Base-by-base conservation (phyloP, 2,329 filamentous ascomycete genomes). In the Waltergamsia citrina region DNA sequence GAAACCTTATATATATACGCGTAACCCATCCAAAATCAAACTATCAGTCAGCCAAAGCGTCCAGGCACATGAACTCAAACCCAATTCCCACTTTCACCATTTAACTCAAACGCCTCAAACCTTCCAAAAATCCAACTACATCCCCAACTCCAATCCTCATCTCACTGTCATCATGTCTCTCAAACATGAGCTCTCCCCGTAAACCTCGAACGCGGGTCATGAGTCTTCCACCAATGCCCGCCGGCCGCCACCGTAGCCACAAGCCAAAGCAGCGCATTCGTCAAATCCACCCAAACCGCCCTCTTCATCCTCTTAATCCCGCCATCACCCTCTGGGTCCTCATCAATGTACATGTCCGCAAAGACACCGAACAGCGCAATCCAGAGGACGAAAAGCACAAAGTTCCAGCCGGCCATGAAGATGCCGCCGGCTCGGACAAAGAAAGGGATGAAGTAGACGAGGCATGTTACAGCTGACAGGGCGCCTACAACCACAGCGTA, bases 291-390 rank as follows among this genome's bases (percentile, higher is more conserved):
- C 83, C 85, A 94, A 12, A 92, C 84, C 5, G 85, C 84, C 50
- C 80, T 78, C 62, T 87, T 86, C 86, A 94, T 94, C 37, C 84
- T 71, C 43, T 66, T 61, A 37, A 90, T 69, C 32, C 70, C 77
- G 26, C 48, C 46, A 50, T 84, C 69, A 11, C 77, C 78, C 51
- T 81, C 65, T 0, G 78, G 54, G 38, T 85, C 55, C 47, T 78
- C 78, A 35, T 73, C 57, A 51, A 94, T 82, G 64, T 81, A 94
- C 67, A 90, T 60, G 59, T 71, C 77, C 35, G 79, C 87, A 52
- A 94, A 94, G 39, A 92, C 63, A 14, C 85, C 87, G 53, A 94
- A 94, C 6, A 92, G 67, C 3, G 78, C 74, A 39, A 86, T 75
- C 80, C 85, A 94, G 20, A 93, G 70, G 41, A 92, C 65, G 46